Evolutionary conservation across 1,284 basidiomycete genomes (phyloP), one percentile per base, ranked within the genome.

Genomic region (Rhodotorula glutinis): DNA sequence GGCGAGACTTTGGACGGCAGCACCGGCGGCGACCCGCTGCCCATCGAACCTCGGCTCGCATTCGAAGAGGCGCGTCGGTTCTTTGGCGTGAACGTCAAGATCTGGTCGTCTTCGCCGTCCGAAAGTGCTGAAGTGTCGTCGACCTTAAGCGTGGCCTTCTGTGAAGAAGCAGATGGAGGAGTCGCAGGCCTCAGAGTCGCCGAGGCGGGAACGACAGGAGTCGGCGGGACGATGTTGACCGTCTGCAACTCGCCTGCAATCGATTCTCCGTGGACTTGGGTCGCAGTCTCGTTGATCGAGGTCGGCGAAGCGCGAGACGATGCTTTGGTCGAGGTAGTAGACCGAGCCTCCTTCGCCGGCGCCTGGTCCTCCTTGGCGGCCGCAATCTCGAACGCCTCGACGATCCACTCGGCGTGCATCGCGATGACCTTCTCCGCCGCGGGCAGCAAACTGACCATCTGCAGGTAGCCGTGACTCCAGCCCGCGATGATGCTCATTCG

Each of bases 351-450:
- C 7, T 27, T 23, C 21, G 30, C 10, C 29, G 29, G 9, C 23
- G 21, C 17, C 27, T 3, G 25, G 13, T 14, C 29, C 21, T 38
- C 44, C 56, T 47, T 46, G 21, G 10, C 44, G 13, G 17, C 13
- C 23, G 56, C 44, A 13, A 19, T 58, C 60, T 82, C 83, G 77
- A 98, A 97, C 33, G 87, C 85, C 69, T 87, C 86, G 75, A 86
- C 85, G 68, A 96, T 94, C 92, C 93, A 97, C 71, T 90, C 89
- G n/a, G 88, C 92, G 73, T 96, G 83, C 75, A 94, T 91, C 69
- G 88, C 83, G 72, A 97, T 89, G 54, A 91, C 91, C 63, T 84
- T 84, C 71, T 82, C 83, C 38, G 91, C 91, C 76, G 95, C 92
- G 52, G 81, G 83, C 23, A 98, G 89, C 73, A 98, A 79, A 25